Conservation (phyloP, 2,329 filamentous ascomycete species). For the Bisporella sp. region DNA sequence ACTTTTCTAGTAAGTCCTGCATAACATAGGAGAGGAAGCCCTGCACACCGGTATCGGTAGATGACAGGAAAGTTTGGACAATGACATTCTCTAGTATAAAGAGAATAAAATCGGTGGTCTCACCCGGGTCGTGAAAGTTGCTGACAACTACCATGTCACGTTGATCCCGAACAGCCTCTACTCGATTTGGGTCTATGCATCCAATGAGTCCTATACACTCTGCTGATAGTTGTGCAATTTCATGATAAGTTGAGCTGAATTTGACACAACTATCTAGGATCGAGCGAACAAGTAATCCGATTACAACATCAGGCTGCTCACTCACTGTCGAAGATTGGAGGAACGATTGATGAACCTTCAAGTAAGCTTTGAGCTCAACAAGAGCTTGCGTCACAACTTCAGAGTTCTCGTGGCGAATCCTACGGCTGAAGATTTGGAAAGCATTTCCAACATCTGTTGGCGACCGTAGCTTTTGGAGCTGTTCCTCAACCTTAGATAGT, state of each 20-base stretch:
- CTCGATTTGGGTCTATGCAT: constrained; percentile 82
- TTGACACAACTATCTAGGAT: constrained; percentile 81
- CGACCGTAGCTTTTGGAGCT: constrained; percentile 57
- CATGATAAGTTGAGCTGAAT: constrained; percentile 60
- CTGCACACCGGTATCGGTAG: constrained; percentile 79
- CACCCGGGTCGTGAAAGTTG: constrained; percentile 73
- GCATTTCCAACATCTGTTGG: constrained; percentile 59
- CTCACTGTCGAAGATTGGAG: constrained; percentile 74
- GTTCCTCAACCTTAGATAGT: constrained; percentile 59
- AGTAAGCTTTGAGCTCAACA: constrained; percentile 66
- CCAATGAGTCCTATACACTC: constrained; percentile 84
- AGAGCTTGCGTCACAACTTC: constrained; percentile 80
- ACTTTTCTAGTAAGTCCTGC: constrained; percentile 79
- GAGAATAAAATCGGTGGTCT: constrained; percentile 79
- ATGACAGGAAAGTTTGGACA: constrained; percentile 85
- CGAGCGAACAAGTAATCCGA: constrained; percentile 65
- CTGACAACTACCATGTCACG: constrained; percentile 78
- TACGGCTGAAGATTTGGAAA: constrained; percentile 63
- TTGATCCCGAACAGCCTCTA: constrained; percentile 73
- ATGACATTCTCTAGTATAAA: constrained; percentile 82
- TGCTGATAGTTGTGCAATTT: constrained; percentile 67
- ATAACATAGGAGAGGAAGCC: constrained; percentile 91
- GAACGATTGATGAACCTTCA: constrained; percentile 67
- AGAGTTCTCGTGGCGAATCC: constrained; percentile 76
- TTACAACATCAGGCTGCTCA: constrained; percentile 73